Base-by-base conservation (phyloP, 495 filamentous ascomycete genomes). In the Evansstolkia leycettana region DNA sequence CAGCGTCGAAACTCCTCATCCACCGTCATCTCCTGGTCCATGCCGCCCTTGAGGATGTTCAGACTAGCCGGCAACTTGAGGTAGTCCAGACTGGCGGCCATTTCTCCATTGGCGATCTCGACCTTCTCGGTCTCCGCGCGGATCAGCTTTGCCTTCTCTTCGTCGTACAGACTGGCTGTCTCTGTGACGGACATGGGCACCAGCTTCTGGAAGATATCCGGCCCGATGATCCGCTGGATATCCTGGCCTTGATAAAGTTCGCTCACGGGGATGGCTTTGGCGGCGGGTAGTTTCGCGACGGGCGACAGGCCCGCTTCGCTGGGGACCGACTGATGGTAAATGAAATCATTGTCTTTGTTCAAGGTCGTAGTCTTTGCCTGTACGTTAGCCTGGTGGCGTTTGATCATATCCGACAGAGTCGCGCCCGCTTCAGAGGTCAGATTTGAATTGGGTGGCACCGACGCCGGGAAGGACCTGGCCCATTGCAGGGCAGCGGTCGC, bases 191-290 rank as follows among this genome's bases (percentile, higher is more conserved):
- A 82, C 70, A 95, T 84, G 1, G 90, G 90, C 8, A 96, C 86
- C 36, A 98, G 90, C 50, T 89, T 93, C 38, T 90, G 77, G 61
- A 98, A 98, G 37, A 98, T 82, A 60, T 96, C 92, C 1, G 89
- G 90, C 0, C 90, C 90, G 33, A 93, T 98, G 30, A 96, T 96
- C 7, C 84, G 70, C 52, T 92, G 84, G 28, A 98, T 94, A 61
- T 98, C 90, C 53, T 95, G 88, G 15, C 89, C 88, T 42, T 90
- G 84, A 47, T 98, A 98, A 2, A 98, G 67, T 53, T 98, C 90
- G 55, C 84, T 88, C 26, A 98, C 90, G 0, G 92, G 87, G 34
- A 96, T 96, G 11, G 92, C 85, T 57, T 96, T 98, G n/a, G 92
- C 89, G 1, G 92, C 90, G 18, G 88, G 84, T 7, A 96, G 70